Percentiles rank a stretch among this genome's conserved stretches.
Conservation (phyloP, 2,329 filamentous ascomycete species). For the Periconia macrospinosa region DNA sequence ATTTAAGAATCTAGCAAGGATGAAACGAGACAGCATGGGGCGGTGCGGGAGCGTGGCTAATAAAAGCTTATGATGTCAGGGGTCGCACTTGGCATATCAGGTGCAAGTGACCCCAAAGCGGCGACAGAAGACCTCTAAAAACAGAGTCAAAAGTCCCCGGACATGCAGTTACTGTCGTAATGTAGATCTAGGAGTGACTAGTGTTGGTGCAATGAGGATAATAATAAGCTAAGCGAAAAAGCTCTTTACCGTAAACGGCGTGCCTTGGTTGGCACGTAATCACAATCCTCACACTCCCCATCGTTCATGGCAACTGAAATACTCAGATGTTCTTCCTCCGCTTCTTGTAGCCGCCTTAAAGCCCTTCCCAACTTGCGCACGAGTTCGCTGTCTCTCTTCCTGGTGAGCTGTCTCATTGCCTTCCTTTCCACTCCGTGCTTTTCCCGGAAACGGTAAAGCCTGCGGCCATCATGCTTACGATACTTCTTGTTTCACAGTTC, state of each 20-base stretch:
- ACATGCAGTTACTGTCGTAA: too few species aligned
- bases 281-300: slow-evolving; percentile 4
- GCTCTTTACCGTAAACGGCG: slow-evolving; percentile 3
- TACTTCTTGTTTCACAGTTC: slow-evolving; percentile 8
- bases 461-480: slow-evolving; percentile 3
- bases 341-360: slow-evolving; percentile 9
- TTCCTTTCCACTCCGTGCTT: slow-evolving; percentile 5
- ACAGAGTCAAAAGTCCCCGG: too few species aligned
- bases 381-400: slow-evolving; percentile 6
- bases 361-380: slow-evolving; percentile 4
- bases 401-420: slow-evolving; percentile 1
- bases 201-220: slow-evolving; percentile 1
- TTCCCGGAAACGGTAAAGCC: slow-evolving; percentile 4
- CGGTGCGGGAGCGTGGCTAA: too few species aligned
- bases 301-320: slow-evolving; percentile 7
- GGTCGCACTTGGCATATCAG: too few species aligned
- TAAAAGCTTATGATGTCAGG: too few species aligned
- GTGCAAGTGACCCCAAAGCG: too few species aligned
- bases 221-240: slow-evolving; percentile 4
- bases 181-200: slow-evolving; percentile 3
- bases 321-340: slow-evolving; percentile 4
- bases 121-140: too few species aligned
- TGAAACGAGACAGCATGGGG: too few species aligned
- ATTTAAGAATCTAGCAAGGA: too few species aligned
- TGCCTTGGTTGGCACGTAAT: slow-evolving; percentile 5